Base-by-base conservation (phyloP, 1,284 basidiomycete species). In the Puccinia novopanici region DNA sequence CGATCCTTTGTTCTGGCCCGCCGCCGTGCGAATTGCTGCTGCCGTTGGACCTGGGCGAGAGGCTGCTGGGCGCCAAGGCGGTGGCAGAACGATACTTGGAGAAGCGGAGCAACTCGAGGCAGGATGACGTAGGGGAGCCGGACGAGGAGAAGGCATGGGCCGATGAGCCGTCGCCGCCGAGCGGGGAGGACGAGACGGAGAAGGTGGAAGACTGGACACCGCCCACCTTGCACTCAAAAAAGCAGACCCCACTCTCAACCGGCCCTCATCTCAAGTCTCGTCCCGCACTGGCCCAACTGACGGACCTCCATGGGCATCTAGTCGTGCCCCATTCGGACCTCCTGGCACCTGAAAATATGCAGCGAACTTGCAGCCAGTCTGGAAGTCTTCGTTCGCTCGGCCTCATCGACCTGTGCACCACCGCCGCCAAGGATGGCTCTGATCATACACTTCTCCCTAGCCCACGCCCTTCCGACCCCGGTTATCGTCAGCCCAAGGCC, bases 41-140 rank as follows among this genome's bases (percentile, higher is more conserved):
- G n/a, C 65, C 65, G 42, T 37, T 68, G 22, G 65, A 68, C 37
- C 24, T 68, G 45, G 65, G 45, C 45, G 65, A 48, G 12, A n/a
- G 65, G 40, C 48, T 68, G n/a, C 30, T 68, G 37, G 65, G 63
- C 3, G 63, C 63, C 22, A 65, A 37, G 42, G 63, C 63, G 42
- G 63, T 68, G n/a, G 65, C 65, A 15, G n/a, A 68, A n/a, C 65
- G 27, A 68, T 68, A 68, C 27, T 24, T 68, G 15, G 42, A 68
- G 13, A 61, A 61, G 5, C 59, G 34, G 6, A 30, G 10, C n/a
- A 17, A 57, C 3, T 57, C 55, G 24, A 6, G 55, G 15, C 59
- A 37, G 59, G 34, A 61, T 34, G 30, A 61, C 1, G n/a, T n/a
- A n/a, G 57, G 30, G 10, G 57, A 17, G 27, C 4, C 4, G 12